Evolutionary conservation across 352 stramenopile genomes (phyloP), one percentile per base, ranked within the genome.

Genomic region (Halophytophthora batemanensis): DNA sequence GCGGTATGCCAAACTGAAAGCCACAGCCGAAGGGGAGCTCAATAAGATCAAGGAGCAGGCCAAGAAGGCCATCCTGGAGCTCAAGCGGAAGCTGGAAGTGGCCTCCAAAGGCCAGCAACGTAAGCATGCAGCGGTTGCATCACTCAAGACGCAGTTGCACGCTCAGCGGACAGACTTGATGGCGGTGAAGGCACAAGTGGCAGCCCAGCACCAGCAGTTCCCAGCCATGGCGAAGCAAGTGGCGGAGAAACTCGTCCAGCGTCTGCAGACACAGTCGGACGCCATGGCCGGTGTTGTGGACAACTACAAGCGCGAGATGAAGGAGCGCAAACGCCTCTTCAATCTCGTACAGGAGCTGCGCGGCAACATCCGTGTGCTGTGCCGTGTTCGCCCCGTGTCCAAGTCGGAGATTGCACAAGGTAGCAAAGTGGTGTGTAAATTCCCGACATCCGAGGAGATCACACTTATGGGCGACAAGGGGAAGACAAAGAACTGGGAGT

Each of bases 311-410:
- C 81, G 85, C 28, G 84, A 94, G 53, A 79, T 94, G 50, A 92
- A 92, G 45, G 82, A 93, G 61, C 81, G 84, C 35, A 94, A 94
- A 51, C 86, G 96, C 29, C 66, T 99, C 38, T 96, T 99, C 49
- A 97, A 96, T 49, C 79, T 97, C 23, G 96, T 99, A 33, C 89
- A 98, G 50, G 93, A 97, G 49, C 74, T 98, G 28, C 96, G 98
- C 55, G 95, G 95, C 33, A 98, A 98, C 60, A 99, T 99, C 50
- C 94, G 97, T 46, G 96, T 99, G 12, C 90, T 98, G 40, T 99
- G 95, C 50, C 94, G 96, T 52, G 86, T 98, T 14, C 93, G 96
- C 29, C 96, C 96, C 2, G 91, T 95, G 44, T 93, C 84, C 18
- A 95, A 90, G 59, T 68, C 53, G 12, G 82, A 95, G 51, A 37